These are phyloP conservation scores for Backusella westeae DNA, from an alignment of 192 early-diverging fungal species.

Conservation along the genomic window DNA sequence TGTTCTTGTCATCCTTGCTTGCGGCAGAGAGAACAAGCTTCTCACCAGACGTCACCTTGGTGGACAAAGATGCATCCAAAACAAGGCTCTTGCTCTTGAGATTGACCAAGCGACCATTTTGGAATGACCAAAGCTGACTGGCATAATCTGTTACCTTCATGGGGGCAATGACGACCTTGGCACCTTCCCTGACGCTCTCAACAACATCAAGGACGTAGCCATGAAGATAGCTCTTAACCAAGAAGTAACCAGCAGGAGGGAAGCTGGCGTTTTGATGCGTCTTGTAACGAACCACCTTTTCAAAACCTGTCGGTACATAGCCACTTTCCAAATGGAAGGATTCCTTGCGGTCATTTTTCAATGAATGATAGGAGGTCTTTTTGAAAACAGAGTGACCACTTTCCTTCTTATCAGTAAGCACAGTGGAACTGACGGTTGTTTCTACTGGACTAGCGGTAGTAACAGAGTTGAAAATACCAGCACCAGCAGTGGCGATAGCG, in stretches of 20 bases:
- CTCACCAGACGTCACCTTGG: slow-evolving; percentile 15
- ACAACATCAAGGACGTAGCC: slow-evolving; percentile 28
- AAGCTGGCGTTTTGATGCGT: slow-evolving; percentile 13
- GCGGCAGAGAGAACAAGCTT: slow-evolving; percentile 2
- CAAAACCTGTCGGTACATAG: slow-evolving; percentile 27
- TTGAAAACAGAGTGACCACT: not conserved
- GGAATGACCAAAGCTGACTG: slow-evolving; percentile 32
- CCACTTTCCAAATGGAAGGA: slow-evolving; percentile 6
- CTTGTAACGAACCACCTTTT: slow-evolving; percentile 26
- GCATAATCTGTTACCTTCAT: slow-evolving; percentile 23
- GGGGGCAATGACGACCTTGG: slow-evolving; percentile 14
- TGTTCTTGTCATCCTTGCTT: not conserved
- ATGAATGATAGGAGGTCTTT: slow-evolving; percentile 6
- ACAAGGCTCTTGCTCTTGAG: slow-evolving; percentile 23
- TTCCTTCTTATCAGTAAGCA: not conserved
- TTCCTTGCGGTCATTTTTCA: not conserved
- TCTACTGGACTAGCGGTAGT: not conserved
- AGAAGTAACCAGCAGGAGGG: slow-evolving; percentile 26
- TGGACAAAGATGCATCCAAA: slow-evolving; percentile 11
- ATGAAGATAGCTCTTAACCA: slow-evolving; percentile 29
- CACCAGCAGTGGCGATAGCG: not conserved
- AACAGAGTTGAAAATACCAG: not conserved
- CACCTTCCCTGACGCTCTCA: not conserved
- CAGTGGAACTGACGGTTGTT: not conserved
- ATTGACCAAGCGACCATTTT: slow-evolving; percentile 19